Percentiles rank a stretch among this genome's conserved stretches.
Conservation (phyloP, 139 green algal species). For the Chlamydomonas asymmetrica region DNA sequence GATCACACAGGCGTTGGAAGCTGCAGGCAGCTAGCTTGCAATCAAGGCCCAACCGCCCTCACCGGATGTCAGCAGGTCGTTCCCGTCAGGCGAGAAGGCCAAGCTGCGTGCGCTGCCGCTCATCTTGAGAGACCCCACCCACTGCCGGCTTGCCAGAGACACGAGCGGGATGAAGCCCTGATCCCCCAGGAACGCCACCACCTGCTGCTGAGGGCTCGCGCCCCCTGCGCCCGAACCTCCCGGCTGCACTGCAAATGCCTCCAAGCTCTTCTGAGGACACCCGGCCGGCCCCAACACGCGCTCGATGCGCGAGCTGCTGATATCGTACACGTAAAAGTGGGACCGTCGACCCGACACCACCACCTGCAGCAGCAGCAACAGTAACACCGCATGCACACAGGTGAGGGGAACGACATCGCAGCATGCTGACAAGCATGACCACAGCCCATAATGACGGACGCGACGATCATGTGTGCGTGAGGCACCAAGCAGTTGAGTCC, state of each 20-base stretch:
- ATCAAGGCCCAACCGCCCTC: not conserved
- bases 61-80: constrained; percentile 74
- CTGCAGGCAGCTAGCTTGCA: too few relatives aligned
- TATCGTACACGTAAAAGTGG: constrained; percentile 89
- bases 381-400: too few relatives aligned
- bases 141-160: constrained; percentile 68
- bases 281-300: constrained; percentile 52
- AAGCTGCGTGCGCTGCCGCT: constrained; percentile 73
- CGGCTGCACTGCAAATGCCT: constrained; percentile 73
- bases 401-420: too few relatives aligned
- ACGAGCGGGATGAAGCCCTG: constrained; percentile 72
- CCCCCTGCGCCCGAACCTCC: constrained; percentile 1
- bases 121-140: constrained; percentile 82
- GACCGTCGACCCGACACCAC: constrained; percentile 72
- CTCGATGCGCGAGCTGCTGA: constrained; percentile 63
- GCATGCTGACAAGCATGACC: too few relatives aligned
- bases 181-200: constrained; percentile 83
- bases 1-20: too few relatives aligned
- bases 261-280: constrained; percentile 58
- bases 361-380: constrained; percentile 40
- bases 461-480: too few relatives aligned
- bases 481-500: too few relatives aligned
- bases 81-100: constrained; percentile 71
- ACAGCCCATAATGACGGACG: too few relatives aligned
- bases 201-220: constrained; percentile 18